A percentile compares a stretch with the other conserved stretches of the same genome.
phyloP scores from a whole-genome alignment of 179 eudicot genomes.

The Pouteria campechiana region DNA sequence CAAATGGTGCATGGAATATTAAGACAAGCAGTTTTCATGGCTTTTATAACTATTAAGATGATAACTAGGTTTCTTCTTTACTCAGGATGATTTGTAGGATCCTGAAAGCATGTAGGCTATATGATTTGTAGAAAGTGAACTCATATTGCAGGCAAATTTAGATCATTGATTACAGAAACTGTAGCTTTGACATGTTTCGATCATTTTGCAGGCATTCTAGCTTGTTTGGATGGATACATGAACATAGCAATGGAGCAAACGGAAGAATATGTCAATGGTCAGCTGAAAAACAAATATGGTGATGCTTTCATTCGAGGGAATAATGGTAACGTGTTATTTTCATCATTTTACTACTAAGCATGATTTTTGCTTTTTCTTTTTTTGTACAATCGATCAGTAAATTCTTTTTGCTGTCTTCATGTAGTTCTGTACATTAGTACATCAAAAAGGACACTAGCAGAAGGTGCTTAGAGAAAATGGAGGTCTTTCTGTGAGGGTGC shows the following conservation, averaged over 20 bases:
- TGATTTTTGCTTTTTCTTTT: background rate
- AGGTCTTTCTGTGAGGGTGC: too few relatives aligned
- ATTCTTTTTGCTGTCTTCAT: conserved; percentile 6
- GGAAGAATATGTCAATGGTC: conserved; percentile 95
- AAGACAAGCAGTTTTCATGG: too few relatives aligned
- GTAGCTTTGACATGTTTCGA: background rate
- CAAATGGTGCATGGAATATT: too few relatives aligned
- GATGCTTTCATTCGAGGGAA: conserved; percentile 97
- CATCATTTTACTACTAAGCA: background rate
- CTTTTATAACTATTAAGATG: too few relatives aligned
- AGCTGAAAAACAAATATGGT: conserved; percentile 89
- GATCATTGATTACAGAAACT: too few relatives aligned
- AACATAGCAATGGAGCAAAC: conserved; percentile 99
- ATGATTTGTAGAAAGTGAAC: too few relatives aligned
- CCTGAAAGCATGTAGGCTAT: too few relatives aligned
- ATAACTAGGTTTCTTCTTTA: too few relatives aligned
- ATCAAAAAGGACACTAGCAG: conserved; percentile 64
- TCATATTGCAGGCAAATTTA: too few relatives aligned
- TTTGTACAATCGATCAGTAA: background rate
- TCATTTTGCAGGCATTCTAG: conserved; percentile 63
- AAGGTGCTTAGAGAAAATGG: conserved; percentile 64
- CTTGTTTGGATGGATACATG: conserved; percentile 98
- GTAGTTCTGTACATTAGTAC: conserved; percentile 90
- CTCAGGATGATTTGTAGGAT: too few relatives aligned
- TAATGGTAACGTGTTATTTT: conserved; percentile 51